A percentile compares a stretch with the other conserved stretches of the same genome.
Conservation (phyloP, 352 stramenopile species). For the Globisporangium mamillatum region DNA sequence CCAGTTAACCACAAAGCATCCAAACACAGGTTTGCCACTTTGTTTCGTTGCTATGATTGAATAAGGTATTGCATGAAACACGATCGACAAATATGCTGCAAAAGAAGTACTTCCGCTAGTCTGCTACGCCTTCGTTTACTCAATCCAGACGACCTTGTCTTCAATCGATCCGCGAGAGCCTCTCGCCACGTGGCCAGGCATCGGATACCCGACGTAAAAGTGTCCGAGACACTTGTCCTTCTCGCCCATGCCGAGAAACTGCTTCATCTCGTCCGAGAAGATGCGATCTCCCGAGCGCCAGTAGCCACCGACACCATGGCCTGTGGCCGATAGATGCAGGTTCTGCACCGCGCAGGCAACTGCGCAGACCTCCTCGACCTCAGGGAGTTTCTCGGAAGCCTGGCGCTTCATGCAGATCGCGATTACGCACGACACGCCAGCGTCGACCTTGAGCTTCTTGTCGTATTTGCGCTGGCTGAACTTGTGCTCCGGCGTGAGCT, state of each 20-base stretch:
- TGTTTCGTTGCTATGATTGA: not conserved
- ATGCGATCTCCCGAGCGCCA: slow-evolving; percentile 73
- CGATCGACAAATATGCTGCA: not conserved
- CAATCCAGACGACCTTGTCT: slow-evolving; percentile 70
- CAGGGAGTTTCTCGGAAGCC: slow-evolving; percentile 73
- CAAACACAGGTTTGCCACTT: not conserved
- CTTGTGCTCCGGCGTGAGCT: slow-evolving; percentile 52
- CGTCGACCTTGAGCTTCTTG: slow-evolving; percentile 71
- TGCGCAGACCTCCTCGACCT: slow-evolving; percentile 76
- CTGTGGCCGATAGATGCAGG: slow-evolving; percentile 71
- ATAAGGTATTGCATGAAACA: not conserved
- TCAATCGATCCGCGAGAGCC: slow-evolving; percentile 57
- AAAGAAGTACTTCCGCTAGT: not conserved
- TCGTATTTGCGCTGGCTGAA: slow-evolving; percentile 80
- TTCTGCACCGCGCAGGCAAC: slow-evolving; percentile 84
- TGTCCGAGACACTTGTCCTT: slow-evolving; percentile 80
- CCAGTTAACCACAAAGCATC: not conserved
- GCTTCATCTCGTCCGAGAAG: slow-evolving; percentile 78
- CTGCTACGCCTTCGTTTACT: slow-evolving; percentile 8
- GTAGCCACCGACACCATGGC: slow-evolving; percentile 68
- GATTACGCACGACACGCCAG: slow-evolving; percentile 67
- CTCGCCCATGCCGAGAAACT: slow-evolving; percentile 54
- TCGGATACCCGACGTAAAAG: slow-evolving; percentile 79
- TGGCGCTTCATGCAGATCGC: slow-evolving; percentile 88
- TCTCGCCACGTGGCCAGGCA: slow-evolving; percentile 38